Base-by-base conservation (phyloP, 768 basidiomycete genomes). In the Mrakia blollopis region DNA sequence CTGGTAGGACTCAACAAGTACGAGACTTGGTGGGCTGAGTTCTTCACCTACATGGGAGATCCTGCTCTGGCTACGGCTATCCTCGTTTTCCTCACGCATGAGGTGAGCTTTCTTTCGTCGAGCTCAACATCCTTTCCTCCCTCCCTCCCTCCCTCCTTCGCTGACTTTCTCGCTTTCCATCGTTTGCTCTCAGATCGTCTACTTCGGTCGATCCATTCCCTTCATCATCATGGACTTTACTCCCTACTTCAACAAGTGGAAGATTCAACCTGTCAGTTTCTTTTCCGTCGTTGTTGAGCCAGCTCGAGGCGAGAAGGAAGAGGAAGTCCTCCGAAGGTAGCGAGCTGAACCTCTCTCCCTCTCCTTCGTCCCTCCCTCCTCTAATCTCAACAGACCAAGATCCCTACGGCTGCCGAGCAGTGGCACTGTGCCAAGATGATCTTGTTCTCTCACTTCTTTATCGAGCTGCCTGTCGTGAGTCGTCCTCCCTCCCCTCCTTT, bases 401-500 rank as follows among this genome's bases (percentile, higher is more conserved):
- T 75, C 32, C 62, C 74, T 3, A 75, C 74, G 23, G 62, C 68
- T 7, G 57, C 65, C 32, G 50, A 68, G 37, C 74, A 75, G 52
- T 75, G 74, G 74, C 47, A 70, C 44, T 65, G 65, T 21, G 74
- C 76, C 11, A 71, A 72, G 70, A 39, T 62, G 35, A 52, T 77
- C 39, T 70, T 77, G 30, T 63, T 35, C 21, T 77, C 57, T 25
- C 76, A 77, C 32, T 77, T 77, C 30, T 72, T 54, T 14, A 72
- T 77, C 30, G 76, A 77, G 61, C 73, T 74, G 23, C 62, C 73
- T 7, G 28, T 74, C n/a, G 65, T 74, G 13, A 39, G 61, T 75
- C 67, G 28, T 39, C 39, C 35, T 47, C 18, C 14, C 30, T 47
- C 50, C 5, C 28, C n/a, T 41, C 35, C 21, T 41, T 28, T n/a